Base-by-base conservation (phyloP, 1,139 yeast species). In the Wickerhamiella pararugosa region DNA sequence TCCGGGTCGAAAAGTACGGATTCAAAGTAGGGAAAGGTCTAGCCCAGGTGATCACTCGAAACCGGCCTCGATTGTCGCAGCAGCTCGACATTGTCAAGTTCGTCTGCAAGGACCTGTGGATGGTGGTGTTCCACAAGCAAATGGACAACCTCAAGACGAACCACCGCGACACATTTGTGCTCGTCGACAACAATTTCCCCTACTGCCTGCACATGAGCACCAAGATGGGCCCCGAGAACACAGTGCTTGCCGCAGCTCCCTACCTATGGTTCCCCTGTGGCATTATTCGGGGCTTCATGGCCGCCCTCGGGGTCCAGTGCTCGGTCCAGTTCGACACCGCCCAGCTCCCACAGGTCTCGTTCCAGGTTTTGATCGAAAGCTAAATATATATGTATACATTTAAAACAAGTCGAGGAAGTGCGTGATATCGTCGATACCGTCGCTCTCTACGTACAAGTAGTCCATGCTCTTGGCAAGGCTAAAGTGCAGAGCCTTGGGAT, bases 101-200 rank as follows among this genome's bases (percentile, higher is more conserved):
- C 55, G 74, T 87, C 1, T 86, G 97, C 60, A 73, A 94, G 40
- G 96, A 90, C 53, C 79, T 87, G 32, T 87, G 97, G 97, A 75
- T 73, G 52, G 63, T 71, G 41, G 57, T 87, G 34, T 86, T 76
- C 61, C 74, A 76, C 38, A 90, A 86, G 59, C 96, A 82, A 60
- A 83, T 90, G 68, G 95, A 86, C 59, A 86, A 84, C 54, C 67
- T 90, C 47, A 71, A 94, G 49, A 90, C 98, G 1, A 90, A 90
- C 58, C 97, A 90, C 58, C 64, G 94, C 42, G 75, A 92, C 5
- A 80, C 90, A 0, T 83, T 77, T 60, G 92, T 83, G 31, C 65
- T 83, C 42, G 75, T 81, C 10, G 94, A 83, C 57, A 74, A 71
- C 55, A 63, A 63, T 40, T 79, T 79, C 62, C 67, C 69, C 45